A percentile compares a stretch with the other conserved stretches of the same genome.
Conservation (phyloP, 805 yeast species). For the Wickerhamiella australiensis region DNA sequence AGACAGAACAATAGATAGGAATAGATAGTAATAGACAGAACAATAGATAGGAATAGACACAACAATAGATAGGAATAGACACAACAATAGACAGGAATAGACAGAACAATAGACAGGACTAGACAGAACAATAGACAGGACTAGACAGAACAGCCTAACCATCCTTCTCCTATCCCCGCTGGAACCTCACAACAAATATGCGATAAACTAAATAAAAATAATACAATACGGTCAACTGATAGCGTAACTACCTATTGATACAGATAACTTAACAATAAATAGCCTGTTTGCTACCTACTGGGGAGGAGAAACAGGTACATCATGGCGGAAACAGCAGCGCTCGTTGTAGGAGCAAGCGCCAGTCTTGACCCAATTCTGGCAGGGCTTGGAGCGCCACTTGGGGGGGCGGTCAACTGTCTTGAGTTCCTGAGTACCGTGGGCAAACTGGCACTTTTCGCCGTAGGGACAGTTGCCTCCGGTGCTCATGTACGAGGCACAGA, state of each 20-base stretch:
- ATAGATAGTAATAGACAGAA: too few relatives aligned
- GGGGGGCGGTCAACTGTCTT: constrained; percentile 60
- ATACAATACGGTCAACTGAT: constrained; percentile 4
- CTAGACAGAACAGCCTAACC: neutral
- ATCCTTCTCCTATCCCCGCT: neutral
- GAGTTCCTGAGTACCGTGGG: constrained; percentile 74
- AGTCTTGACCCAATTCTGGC: constrained; percentile 72
- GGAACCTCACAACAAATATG: neutral
- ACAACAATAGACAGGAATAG: too few relatives aligned
- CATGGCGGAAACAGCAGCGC: constrained; percentile 84
- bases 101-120: too few relatives aligned
- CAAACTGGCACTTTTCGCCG: constrained; percentile 87
- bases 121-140: too few relatives aligned
- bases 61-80: too few relatives aligned
- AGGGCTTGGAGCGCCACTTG: constrained; percentile 84
- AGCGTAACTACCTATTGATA: constrained; percentile 9
- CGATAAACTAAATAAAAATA: constrained; percentile 10
- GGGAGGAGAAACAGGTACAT: constrained; percentile 19
- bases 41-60: too few relatives aligned
- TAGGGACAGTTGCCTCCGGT: constrained; percentile 69
- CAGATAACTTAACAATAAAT: constrained; percentile 10
- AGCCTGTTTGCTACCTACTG: neutral
- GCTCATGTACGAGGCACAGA: constrained; percentile 66
- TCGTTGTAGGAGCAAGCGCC: constrained; percentile 83
- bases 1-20: too few relatives aligned